Conservation (phyloP, 2,329 filamentous ascomycete genomes). For the Canariomyces notabilis region DNA sequence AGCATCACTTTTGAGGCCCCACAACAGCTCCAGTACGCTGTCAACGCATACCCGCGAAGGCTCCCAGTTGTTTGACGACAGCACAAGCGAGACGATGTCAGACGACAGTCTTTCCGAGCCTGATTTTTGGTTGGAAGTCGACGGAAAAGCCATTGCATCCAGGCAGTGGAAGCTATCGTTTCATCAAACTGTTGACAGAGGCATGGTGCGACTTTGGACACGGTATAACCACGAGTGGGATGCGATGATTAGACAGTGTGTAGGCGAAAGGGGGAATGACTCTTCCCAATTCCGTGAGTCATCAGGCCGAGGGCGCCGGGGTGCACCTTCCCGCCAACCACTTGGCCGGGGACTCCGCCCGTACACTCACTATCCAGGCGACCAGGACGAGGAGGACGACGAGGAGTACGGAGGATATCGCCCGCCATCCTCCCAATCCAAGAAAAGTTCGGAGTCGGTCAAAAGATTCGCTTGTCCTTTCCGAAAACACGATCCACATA, state of each 20-base stretch:
- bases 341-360: slow-evolving; percentile 10
- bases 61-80: slow-evolving; percentile 13
- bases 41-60: slow-evolving; percentile 13
- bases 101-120: slow-evolving; percentile 24
- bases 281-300: slow-evolving; percentile 8
- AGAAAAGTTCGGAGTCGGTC: slow-evolving; percentile 1
- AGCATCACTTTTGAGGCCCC: slow-evolving; percentile 7
- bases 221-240: slow-evolving; percentile 23
- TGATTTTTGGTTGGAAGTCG: slow-evolving; percentile 15
- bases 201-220: slow-evolving; percentile 19
- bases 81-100: slow-evolving; percentile 18
- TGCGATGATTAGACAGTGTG: slow-evolving; percentile 15
- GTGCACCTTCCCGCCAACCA: slow-evolving; percentile 7
- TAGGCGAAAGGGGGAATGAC: slow-evolving; percentile 9
- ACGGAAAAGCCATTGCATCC: slow-evolving; percentile 1
- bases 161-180: slow-evolving; percentile 13
- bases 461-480: slow-evolving; percentile 24
- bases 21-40: slow-evolving; percentile 19
- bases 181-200: slow-evolving; percentile 10
- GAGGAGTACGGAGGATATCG: slow-evolving; percentile 18
- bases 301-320: slow-evolving; percentile 9
- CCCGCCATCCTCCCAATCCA: slow-evolving; percentile 15
- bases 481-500: slow-evolving; percentile 22
- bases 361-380: neutral
- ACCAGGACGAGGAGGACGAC: slow-evolving; percentile 21